phyloP scores from a whole-genome alignment of 129 eudicot genomes.

The Artemisia tridentata region DNA sequence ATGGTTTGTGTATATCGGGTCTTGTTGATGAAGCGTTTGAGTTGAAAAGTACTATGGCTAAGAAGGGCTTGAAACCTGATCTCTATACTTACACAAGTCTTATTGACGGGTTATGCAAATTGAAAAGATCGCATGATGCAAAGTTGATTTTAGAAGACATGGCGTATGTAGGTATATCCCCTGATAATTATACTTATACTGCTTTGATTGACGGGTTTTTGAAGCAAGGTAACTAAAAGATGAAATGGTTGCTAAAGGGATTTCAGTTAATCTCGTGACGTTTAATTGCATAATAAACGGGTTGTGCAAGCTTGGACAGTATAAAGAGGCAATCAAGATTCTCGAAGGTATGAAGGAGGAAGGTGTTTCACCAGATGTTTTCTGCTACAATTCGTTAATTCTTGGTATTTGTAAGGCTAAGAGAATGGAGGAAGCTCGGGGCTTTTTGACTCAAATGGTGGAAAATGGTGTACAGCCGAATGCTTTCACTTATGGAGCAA shows the following conservation, averaged over 20 bases:
- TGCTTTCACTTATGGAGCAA: constrained; percentile 41
- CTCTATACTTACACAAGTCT: constrained; percentile 56
- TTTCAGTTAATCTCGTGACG: constrained; percentile 27
- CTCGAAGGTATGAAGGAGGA: constrained; percentile 27
- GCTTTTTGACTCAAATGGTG: constrained; percentile 30
- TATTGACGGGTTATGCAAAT: constrained; percentile 60
- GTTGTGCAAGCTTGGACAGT: constrained; percentile 28
- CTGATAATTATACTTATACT: constrained; percentile 48
- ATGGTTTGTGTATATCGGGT: constrained; percentile 56
- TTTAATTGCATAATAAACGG: constrained; percentile 32
- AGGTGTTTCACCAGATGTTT: constrained; percentile 25
- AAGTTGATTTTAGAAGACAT: constrained; percentile 56
- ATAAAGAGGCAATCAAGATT: constrained; percentile 25
- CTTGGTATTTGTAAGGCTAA: constrained; percentile 35
- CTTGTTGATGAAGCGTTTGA: constrained; percentile 62
- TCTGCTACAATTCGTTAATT: constrained; percentile 34
- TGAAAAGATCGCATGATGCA: constrained; percentile 57
- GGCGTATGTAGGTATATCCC: constrained; percentile 41
- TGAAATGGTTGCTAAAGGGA: constrained; percentile 28
- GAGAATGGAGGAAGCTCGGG: constrained; percentile 38
- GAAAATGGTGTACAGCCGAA: constrained; percentile 36
- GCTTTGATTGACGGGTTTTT: constrained; percentile 71
- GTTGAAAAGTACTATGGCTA: constrained; percentile 50
- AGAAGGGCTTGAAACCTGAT: constrained; percentile 59
- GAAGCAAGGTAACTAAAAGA: constrained; percentile 52